Conservation (phyloP, 2,329 filamentous ascomycete species). For the Aspergillus bombycis region DNA sequence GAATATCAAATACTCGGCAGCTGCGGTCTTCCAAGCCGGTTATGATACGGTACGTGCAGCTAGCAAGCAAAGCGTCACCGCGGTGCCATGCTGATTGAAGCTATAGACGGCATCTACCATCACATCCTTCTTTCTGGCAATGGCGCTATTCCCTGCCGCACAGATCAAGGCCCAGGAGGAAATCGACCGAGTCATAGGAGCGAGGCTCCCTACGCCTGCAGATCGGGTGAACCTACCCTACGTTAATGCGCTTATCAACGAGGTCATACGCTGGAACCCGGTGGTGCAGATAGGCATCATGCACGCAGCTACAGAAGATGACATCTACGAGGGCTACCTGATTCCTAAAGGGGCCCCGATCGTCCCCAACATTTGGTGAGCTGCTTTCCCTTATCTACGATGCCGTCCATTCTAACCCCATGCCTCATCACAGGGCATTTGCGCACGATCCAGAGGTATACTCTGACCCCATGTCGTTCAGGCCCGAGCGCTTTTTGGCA, state of each 20-base stretch:
- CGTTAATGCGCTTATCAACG: slow-evolving; percentile 40
- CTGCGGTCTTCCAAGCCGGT: slow-evolving; percentile 46
- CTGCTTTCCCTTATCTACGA: neutral
- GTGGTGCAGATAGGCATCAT: slow-evolving; percentile 35
- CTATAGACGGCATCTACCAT: slow-evolving; percentile 47
- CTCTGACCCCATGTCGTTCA: slow-evolving; percentile 42
- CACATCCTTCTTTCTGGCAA: slow-evolving; percentile 53
- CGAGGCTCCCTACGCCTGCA: slow-evolving; percentile 35
- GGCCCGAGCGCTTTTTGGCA: slow-evolving; percentile 47
- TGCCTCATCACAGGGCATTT: slow-evolving; percentile 36
- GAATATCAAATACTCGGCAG: slow-evolving; percentile 32
- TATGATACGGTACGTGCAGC: slow-evolving; percentile 39
- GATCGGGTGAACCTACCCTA: slow-evolving; percentile 43
- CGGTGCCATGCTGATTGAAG: neutral
- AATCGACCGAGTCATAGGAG: slow-evolving; percentile 42
- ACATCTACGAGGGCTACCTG: slow-evolving; percentile 27
- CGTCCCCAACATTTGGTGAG: slow-evolving; percentile 41
- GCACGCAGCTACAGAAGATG: slow-evolving; percentile 31
- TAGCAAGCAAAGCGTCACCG: neutral
- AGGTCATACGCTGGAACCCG: slow-evolving; percentile 39
- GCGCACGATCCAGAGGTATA: slow-evolving; percentile 43
- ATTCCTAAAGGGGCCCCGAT: slow-evolving; percentile 41
- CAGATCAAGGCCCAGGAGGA: slow-evolving; percentile 54
- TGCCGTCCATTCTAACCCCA: neutral
- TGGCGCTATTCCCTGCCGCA: slow-evolving; percentile 54